These are phyloP conservation scores for Inga leiocalycina DNA, from an alignment of 306 rosid genomes.

Conservation along the genomic window DNA sequence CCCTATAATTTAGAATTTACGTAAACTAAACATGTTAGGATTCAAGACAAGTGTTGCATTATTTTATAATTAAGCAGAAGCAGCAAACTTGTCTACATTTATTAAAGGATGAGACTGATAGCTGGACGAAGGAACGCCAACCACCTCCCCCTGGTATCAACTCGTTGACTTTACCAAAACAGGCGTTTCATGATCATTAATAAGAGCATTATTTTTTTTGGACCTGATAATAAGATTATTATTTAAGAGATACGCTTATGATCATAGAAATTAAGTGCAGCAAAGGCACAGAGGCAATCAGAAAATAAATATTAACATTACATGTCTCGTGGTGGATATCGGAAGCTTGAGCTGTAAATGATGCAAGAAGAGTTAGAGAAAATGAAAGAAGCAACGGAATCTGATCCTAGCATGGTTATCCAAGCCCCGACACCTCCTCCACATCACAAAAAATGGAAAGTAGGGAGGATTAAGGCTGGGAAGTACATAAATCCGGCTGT, in stretches of 20 bases:
- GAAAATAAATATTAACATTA: too few relatives aligned
- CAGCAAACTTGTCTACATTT: background rate
- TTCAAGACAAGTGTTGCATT: background rate
- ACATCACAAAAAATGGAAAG: too few relatives aligned
- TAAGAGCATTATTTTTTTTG: background rate
- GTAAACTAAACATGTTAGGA: background rate
- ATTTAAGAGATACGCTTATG: background rate
- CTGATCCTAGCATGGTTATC: too few relatives aligned
- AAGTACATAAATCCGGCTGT: too few relatives aligned
- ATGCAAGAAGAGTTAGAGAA: too few relatives aligned
- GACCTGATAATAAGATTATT: background rate
- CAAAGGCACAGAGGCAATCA: too few relatives aligned
- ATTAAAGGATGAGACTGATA: background rate
- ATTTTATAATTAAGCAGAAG: background rate
- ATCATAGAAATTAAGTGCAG: too few relatives aligned
- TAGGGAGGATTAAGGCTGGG: too few relatives aligned
- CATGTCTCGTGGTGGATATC: too few relatives aligned
- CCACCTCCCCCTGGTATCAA: slow-evolving; percentile 26
- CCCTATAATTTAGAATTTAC: background rate
- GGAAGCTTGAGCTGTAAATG: too few relatives aligned
- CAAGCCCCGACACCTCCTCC: too few relatives aligned
- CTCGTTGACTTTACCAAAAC: background rate
- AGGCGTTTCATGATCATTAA: background rate
- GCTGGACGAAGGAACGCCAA: slow-evolving; percentile 7
- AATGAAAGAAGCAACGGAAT: too few relatives aligned